A percentile compares a stretch with the other conserved stretches of the same genome.
Conservation (phyloP, 139 green algal species). For the Micractinium sp. region DNA sequence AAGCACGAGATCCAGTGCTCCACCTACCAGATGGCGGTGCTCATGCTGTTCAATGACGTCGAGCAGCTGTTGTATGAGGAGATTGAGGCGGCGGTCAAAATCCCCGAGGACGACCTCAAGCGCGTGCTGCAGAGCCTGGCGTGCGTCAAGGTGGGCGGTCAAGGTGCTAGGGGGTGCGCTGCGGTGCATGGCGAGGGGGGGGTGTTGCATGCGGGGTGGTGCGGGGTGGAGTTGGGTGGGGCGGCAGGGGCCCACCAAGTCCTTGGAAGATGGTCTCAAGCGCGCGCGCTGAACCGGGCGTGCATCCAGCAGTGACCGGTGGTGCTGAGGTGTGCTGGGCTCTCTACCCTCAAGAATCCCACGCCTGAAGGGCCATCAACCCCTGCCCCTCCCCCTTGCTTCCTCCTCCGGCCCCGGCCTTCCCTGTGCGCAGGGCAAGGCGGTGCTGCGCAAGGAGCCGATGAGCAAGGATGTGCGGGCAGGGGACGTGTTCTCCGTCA, state of each 20-base stretch:
- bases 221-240: not conserved
- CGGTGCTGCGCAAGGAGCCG: slow-evolving; percentile 91
- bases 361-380: not conserved
- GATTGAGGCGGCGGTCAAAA: slow-evolving; percentile 76
- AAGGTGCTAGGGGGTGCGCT: too few species aligned
- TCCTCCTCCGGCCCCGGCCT: too few species aligned
- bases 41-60: slow-evolving; percentile 96
- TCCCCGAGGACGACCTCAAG: slow-evolving; percentile 87
- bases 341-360: not conserved
- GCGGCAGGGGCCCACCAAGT: too few species aligned
- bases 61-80: slow-evolving; percentile 66
- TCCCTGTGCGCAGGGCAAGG: slow-evolving; percentile 72
- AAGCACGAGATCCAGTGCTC: slow-evolving; percentile 92
- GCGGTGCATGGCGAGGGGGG: not conserved
- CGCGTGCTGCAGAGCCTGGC: slow-evolving; percentile 89
- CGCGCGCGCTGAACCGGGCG: too few species aligned
- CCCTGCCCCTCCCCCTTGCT: not conserved
- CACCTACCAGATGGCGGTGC: slow-evolving; percentile 91
- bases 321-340: not conserved
- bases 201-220: not conserved
- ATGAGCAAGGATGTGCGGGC: slow-evolving; percentile 86
- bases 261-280: too few species aligned
- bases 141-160: slow-evolving; percentile 81
- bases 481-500: slow-evolving; percentile 90
- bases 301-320: too few species aligned